Conservation (phyloP, 257 asterid species). For the Verbascum thapsus region DNA sequence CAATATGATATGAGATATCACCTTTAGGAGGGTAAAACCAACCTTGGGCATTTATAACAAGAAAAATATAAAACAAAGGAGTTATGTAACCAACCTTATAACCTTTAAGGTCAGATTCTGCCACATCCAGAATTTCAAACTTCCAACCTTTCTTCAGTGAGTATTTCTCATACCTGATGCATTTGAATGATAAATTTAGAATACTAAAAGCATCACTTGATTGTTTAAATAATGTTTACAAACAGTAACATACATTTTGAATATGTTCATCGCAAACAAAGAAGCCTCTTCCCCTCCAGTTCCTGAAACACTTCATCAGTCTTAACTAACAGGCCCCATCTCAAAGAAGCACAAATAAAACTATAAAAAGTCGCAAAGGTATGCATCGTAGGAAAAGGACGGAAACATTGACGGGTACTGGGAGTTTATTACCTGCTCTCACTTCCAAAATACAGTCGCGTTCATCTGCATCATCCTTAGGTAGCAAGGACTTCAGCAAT, state of each 20-base stretch:
- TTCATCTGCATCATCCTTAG: constrained; percentile 96
- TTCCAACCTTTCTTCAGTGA: constrained; percentile 81
- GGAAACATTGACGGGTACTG: constrained; percentile 7
- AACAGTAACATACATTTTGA: constrained; percentile 63
- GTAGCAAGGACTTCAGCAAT: constrained; percentile 79
- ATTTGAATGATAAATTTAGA: constrained; percentile 24
- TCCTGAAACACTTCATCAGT: constrained; percentile 48
- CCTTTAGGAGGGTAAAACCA: constrained; percentile 8
- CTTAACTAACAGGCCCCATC: constrained; percentile 16
- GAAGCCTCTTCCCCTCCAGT: constrained; percentile 98
- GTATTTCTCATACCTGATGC: constrained; percentile 83
- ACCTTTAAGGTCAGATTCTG: constrained; percentile 85
- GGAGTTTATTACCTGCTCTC: constrained; percentile 69
- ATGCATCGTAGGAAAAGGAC: background rate
- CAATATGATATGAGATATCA: background rate
- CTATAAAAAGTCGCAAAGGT: constrained; percentile 15
- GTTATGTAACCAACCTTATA: constrained; percentile 62
- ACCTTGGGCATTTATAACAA: background rate
- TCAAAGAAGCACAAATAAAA: background rate
- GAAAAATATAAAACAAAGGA: constrained; percentile 3
- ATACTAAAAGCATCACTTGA: constrained; percentile 24
- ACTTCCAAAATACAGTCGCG: constrained; percentile 95
- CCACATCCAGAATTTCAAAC: constrained; percentile 75
- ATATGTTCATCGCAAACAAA: constrained; percentile 92
- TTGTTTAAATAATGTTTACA: constrained; percentile 12